phyloP scores from a whole-genome alignment of 768 basidiomycete genomes.

The Phlebiopsis gigantea region DNA sequence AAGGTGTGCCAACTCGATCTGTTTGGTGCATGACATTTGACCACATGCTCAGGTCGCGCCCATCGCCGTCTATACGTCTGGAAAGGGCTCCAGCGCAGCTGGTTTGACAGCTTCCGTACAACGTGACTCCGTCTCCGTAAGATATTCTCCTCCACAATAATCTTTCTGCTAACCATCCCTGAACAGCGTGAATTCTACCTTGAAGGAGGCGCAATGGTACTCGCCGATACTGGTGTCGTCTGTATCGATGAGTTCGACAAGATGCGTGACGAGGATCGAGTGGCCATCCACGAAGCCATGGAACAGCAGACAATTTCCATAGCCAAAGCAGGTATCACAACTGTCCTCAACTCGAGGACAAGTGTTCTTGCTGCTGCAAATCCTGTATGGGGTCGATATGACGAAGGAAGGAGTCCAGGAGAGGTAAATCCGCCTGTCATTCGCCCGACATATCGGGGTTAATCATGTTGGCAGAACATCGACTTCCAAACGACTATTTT shows the following conservation, averaged over 20 bases:
- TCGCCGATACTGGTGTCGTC: conserved; percentile 96
- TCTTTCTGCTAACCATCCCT: conserved; percentile 1
- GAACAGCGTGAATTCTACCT: conserved; percentile 93
- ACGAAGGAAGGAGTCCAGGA: conserved; percentile 93
- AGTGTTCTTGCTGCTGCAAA: conserved; percentile 97
- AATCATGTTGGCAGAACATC: too few species aligned
- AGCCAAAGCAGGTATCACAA: conserved; percentile 98
- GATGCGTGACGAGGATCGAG: conserved; percentile 98
- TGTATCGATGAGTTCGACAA: conserved; percentile 99
- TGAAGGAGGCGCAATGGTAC: conserved; percentile 98
- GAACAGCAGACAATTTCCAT: conserved; percentile 99
- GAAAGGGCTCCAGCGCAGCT: conserved; percentile 97
- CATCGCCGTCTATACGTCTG: conserved; percentile 96
- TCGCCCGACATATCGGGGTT: conserved; percentile 12
- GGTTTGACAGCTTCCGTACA: conserved; percentile 98
- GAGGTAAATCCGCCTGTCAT: conserved; percentile 32
- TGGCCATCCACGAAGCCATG: conserved; percentile 99
- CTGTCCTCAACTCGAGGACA: conserved; percentile 92
- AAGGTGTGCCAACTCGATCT: conserved; percentile 46
- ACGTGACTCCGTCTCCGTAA: conserved; percentile 83
- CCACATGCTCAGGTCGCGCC: conserved; percentile 70
- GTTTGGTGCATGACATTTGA: not conserved
- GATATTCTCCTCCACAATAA: conserved; percentile 27
- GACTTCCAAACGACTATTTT: conserved; percentile 98
- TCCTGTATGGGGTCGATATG: conserved; percentile 96